Base-by-base conservation (phyloP, 129 eudicot genomes). In the Rutidosis leptorrhynchoides region DNA sequence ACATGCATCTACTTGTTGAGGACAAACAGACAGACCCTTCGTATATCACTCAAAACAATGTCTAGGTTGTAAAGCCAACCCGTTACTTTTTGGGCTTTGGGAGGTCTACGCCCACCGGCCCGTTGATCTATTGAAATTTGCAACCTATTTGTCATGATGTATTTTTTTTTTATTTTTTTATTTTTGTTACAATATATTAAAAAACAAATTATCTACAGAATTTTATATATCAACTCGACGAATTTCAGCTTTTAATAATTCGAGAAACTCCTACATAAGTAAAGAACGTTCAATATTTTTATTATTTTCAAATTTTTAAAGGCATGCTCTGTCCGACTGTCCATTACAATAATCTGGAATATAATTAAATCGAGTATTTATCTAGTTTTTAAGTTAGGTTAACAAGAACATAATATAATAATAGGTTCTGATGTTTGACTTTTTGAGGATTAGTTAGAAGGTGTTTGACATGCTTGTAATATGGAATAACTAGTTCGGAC, bases 261-360 rank as follows among this genome's bases (percentile, higher is more conserved):
- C 12, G 46, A 40, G 12, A 12, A 12, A 3, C 3, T 40, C 1
- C 46, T 40, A 40, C n/a, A 12, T 35, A 62, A 62, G 25, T 35
- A 62, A 62, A 33, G 30, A 62, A 62, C 37, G 67, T 62, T 52
- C 35, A 62, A 51, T 37, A 8, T 62, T 8, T 62, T 62, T 62
- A n/a, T 62, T 62, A 32, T 37, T 2, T 9, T 35, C 5, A 3
- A 10, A 37, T 37, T 37, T 35, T 8, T 37, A 37, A 10, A 37
- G 15, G 43, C 43, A 37, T 37, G 43, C 43, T 37, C 43, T 9
- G 14, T 37, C 4, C 19, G 1, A 8, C 43, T 9, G 14, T 37
- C 4, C 19, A 3, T 33, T 3, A 22, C 24, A 59, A 30, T 19
- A 9, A n/a, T 62, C 37, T 8, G 12, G 24, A 12, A 20, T 54